Conservation (phyloP, 331 rosid species). For the Malus hybrid region DNA sequence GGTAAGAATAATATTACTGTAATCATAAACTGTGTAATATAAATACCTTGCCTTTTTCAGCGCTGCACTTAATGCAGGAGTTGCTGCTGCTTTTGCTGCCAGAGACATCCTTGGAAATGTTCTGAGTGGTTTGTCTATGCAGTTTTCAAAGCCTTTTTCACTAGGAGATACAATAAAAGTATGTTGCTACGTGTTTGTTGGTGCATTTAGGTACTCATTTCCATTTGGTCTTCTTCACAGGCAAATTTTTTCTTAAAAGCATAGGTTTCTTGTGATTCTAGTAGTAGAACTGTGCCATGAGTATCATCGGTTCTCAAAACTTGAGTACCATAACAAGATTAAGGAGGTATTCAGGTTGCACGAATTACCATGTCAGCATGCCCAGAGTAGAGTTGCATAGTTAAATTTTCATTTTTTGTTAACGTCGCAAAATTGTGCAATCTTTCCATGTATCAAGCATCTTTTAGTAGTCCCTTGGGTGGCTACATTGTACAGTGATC, state of each 20-base stretch:
- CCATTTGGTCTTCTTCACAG: not conserved
- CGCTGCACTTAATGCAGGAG: slow-evolving; percentile 48
- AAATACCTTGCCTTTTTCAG: not conserved
- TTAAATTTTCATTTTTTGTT: not conserved
- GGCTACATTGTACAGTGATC: not conserved
- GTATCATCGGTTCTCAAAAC: not conserved
- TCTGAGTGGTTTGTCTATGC: slow-evolving; percentile 78
- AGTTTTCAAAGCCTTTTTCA: slow-evolving; percentile 85
- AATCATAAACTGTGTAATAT: not conserved
- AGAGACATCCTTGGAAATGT: slow-evolving; percentile 82
- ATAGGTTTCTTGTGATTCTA: not conserved
- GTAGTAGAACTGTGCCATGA: not conserved
- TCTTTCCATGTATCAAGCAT: not conserved
- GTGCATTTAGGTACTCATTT: not conserved
- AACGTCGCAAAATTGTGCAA: not conserved
- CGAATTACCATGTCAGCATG: not conserved
- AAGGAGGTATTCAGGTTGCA: not conserved
- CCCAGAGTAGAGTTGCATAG: not conserved
- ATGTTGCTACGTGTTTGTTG: slow-evolving; percentile 6
- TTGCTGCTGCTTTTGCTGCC: slow-evolving; percentile 90
- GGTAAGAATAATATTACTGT: too few relatives aligned
- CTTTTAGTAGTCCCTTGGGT: not conserved
- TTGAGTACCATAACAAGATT: not conserved
- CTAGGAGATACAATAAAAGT: slow-evolving; percentile 93
- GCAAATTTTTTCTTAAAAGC: not conserved